phyloP scores from a whole-genome alignment of 2,329 filamentous ascomycete species.

The Huntiella bhutanensis region DNA sequence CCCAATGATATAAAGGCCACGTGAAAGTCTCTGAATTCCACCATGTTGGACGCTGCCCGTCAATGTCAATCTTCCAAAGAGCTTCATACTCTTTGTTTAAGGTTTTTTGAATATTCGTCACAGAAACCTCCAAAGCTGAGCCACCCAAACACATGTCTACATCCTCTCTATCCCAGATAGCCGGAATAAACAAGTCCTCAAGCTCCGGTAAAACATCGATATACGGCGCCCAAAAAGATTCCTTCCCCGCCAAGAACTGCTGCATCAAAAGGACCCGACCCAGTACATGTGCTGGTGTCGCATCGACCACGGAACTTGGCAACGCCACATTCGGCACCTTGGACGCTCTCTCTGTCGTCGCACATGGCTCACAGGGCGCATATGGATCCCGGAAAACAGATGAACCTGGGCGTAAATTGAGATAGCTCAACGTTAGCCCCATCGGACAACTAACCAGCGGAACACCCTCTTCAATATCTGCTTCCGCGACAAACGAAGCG shows the following conservation, averaged over 20 bases:
- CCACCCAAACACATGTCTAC: slow-evolving; percentile 31
- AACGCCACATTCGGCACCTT: slow-evolving; percentile 19
- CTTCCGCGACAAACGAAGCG: slow-evolving; percentile 33
- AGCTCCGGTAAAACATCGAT: slow-evolving; percentile 46
- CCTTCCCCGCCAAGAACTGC: slow-evolving; percentile 37
- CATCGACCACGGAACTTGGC: slow-evolving; percentile 28
- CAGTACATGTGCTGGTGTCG: slow-evolving; percentile 37
- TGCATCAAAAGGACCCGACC: slow-evolving; percentile 51
- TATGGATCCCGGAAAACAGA: slow-evolving; percentile 12
- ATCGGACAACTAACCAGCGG: slow-evolving; percentile 33
- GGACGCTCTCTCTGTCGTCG: neutral
- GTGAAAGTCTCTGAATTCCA: slow-evolving; percentile 22
- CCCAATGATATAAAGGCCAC: slow-evolving; percentile 40
- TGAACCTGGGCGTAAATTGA: slow-evolving; percentile 25
- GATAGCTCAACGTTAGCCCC: slow-evolving; percentile 36
- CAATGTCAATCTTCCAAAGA: slow-evolving; percentile 23
- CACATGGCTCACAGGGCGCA: neutral
- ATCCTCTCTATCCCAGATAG: slow-evolving; percentile 46
- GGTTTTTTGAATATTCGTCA: slow-evolving; percentile 27
- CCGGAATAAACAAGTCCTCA: slow-evolving; percentile 33
- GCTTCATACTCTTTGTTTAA: slow-evolving; percentile 25
- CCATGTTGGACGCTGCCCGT: slow-evolving; percentile 16
- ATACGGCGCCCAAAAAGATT: slow-evolving; percentile 52
- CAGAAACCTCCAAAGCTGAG: slow-evolving; percentile 31
- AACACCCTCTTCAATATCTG: slow-evolving; percentile 19